Conservation (phyloP, 2,329 filamentous ascomycete genomes). For the Pseudogymnoascus sp. region DNA sequence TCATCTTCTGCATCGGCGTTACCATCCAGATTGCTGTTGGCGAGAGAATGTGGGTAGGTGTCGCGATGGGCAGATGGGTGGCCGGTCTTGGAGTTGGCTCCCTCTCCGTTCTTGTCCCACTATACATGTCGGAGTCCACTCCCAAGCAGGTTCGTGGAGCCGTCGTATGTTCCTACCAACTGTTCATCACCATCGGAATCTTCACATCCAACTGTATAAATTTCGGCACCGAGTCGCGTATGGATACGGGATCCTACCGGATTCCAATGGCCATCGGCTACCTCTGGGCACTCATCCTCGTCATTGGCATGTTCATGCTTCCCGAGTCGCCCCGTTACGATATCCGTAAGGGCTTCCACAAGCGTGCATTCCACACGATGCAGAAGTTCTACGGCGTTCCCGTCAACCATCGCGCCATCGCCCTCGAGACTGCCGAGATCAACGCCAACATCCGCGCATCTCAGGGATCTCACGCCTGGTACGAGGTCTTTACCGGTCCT, state of each 20-base stretch:
- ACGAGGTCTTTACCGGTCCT: slow-evolving; percentile 52
- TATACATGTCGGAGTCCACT: slow-evolving; percentile 58
- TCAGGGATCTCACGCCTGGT: slow-evolving; percentile 50
- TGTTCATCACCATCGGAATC: slow-evolving; percentile 66
- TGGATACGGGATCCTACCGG: slow-evolving; percentile 46
- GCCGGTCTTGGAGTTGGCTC: slow-evolving; percentile 61
- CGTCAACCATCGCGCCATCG: slow-evolving; percentile 36
- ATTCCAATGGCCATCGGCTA: slow-evolving; percentile 52
- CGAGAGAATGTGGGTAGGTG: slow-evolving; percentile 51
- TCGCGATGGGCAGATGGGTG: slow-evolving; percentile 55
- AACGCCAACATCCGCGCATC: slow-evolving; percentile 30
- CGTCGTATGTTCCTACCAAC: slow-evolving; percentile 60
- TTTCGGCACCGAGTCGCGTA: slow-evolving; percentile 34
- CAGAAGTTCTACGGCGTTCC: slow-evolving; percentile 44
- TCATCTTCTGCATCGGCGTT: slow-evolving; percentile 56
- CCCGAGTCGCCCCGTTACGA: slow-evolving; percentile 52
- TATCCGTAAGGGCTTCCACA: slow-evolving; percentile 39
- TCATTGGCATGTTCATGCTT: slow-evolving; percentile 42
- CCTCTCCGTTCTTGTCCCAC: slow-evolving; percentile 56
- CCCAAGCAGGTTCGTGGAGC: slow-evolving; percentile 55
- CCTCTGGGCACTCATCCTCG: slow-evolving; percentile 43
- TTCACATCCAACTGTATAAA: slow-evolving; percentile 48
- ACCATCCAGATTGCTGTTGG: slow-evolving; percentile 55
- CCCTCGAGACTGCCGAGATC: slow-evolving; percentile 45
- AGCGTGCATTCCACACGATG: slow-evolving; percentile 41